Evolutionary conservation across 768 basidiomycete genomes (phyloP).

Genomic region (Suillus discolor): DNA sequence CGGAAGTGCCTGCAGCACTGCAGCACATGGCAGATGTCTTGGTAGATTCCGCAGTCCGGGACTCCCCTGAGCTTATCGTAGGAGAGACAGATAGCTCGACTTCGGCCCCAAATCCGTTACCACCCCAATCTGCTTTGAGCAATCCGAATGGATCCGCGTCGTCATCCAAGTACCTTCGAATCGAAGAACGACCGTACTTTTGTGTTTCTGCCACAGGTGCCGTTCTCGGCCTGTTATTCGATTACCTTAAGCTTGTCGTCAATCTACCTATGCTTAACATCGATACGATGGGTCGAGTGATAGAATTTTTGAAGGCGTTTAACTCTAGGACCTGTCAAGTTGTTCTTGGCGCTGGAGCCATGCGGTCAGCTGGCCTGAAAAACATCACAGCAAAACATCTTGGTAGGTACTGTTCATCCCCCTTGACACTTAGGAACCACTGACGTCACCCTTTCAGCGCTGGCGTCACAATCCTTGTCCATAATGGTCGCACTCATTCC

Average conservation of each 20-base stretch:
- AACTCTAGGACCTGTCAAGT: conserved; percentile 99
- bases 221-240: conserved; percentile 68
- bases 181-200: conserved; percentile 87
- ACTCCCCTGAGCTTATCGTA: conserved; percentile 71
- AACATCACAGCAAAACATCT: conserved; percentile 99
- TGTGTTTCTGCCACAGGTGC: conserved; percentile 85
- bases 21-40: conserved; percentile 77
- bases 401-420: conserved; percentile 48
- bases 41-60: conserved; percentile 78
- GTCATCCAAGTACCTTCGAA: conserved; percentile 60
- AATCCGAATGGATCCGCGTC: conserved; percentile 26
- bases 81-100: conserved; percentile 14
- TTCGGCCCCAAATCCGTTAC: conserved; percentile 15
- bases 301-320: conserved; percentile 97
- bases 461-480: conserved; percentile 95
- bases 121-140: conserved; percentile 24
- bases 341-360: conserved; percentile 97
- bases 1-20: conserved; percentile 58
- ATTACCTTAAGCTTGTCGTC: conserved; percentile 87
- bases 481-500: conserved; percentile 94
- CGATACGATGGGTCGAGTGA: conserved; percentile 91
- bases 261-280: conserved; percentile 89
- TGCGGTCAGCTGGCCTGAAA: conserved; percentile 95
- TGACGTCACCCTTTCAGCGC: conserved; percentile 50
- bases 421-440: conserved; percentile 16